Base-by-base conservation (phyloP, 2,329 filamentous ascomycete genomes). In the Bisporella sp. region DNA sequence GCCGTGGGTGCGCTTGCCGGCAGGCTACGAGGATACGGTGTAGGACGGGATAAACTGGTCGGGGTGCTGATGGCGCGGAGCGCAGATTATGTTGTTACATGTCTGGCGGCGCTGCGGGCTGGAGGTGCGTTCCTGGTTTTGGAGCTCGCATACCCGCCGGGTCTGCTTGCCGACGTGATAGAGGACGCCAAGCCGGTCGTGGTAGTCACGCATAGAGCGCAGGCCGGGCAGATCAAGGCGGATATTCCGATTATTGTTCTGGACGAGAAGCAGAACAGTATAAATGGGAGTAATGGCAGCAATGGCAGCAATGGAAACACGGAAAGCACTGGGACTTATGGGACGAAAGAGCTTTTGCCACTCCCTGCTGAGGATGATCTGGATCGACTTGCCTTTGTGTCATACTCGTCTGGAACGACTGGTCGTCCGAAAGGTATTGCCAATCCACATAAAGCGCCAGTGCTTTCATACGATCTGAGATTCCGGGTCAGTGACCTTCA, bases 391-490 rank as follows among this genome's bases (percentile, higher is more conserved):
- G 81, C 84, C 13, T 92, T 91, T 64, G 85, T 91, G n/a, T 85
- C 85, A 1, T 92, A 95, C 64, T 95, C 89, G 0, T 88, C 82
- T 48, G 82, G 89, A n/a, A 93, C 89, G 0, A 95, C 89, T 0
- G 89, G 88, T 1, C 67, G 81, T 5, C 89, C 89, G 0, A 95
- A 95, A 68, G 89, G 89, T 49, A 91, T 92, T 62, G 85, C 84
- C 48, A 91, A 91, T 64, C 83, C 86, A 2, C 87, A 91, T 65
- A 75, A 79, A 60, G 87, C 87, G 12, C 75, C 87, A 0, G 82
- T 91, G 1, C 75, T 79, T 31, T 91, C 87, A 5, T 91, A 91
- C 63, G 73, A 88, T 58, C 67, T 89, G 55, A 74, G 87, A 65
- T 91, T 91, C 61, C 73, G 70, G 7, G 66, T 91, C 45, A 85